Evolutionary conservation across 257 asterid genomes (phyloP).

Genomic region (Craterostigma plantagineum): DNA sequence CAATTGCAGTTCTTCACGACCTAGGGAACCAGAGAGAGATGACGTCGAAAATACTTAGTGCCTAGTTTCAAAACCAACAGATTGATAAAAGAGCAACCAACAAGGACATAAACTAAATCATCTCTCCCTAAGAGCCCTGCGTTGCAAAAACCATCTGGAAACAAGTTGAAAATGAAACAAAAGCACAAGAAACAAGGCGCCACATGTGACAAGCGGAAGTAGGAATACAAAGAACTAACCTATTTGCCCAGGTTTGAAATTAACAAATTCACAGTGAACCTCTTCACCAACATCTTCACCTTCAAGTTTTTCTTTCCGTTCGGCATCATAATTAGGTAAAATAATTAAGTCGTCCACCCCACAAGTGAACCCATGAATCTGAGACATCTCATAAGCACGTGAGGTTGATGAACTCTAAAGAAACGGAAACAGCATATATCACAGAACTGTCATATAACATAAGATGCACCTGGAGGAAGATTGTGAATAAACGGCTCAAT

Average conservation of each 20-base stretch:
- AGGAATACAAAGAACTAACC: constrained; percentile 22
- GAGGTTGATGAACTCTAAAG: neutral
- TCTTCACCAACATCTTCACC: constrained; percentile 86
- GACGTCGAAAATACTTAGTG: neutral
- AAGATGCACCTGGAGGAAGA: constrained; percentile 71
- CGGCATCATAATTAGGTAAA: constrained; percentile 46
- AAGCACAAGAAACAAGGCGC: constrained; percentile 1
- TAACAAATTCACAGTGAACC: constrained; percentile 84
- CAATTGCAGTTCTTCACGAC: constrained; percentile 74
- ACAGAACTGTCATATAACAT: neutral
- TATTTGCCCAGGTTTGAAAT: constrained; percentile 67
- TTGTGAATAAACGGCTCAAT: constrained; percentile 70
- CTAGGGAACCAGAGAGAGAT: constrained; percentile 24
- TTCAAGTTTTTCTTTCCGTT: constrained; percentile 82
- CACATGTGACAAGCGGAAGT: no score
- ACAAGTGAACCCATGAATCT: constrained; percentile 94
- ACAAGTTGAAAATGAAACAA: neutral
- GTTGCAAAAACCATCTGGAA: neutral
- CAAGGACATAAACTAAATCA: constrained; percentile 1
- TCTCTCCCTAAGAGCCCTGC: no score
- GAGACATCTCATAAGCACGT: constrained; percentile 13
- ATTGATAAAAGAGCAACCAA: constrained; percentile 1
- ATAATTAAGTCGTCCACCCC: constrained; percentile 89
- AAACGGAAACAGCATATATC: neutral
- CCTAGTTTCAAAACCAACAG: constrained; percentile 4